Conservation (phyloP, 2,329 filamentous ascomycete genomes). For the Diaporthe ilicicola region DNA sequence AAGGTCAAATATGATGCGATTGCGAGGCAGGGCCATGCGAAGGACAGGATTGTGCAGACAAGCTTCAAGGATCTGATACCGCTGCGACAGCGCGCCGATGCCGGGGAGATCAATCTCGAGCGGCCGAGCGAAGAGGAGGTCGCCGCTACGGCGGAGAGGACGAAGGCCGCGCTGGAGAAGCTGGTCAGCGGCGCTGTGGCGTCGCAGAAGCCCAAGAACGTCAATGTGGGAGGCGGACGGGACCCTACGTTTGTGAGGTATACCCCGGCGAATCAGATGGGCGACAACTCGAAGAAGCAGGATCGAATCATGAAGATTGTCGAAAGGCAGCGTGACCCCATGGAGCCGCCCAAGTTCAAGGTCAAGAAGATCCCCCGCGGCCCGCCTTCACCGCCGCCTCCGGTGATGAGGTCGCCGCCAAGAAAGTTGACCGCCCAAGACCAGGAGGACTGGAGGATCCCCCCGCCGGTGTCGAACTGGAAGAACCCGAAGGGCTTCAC, state of each 20-base stretch:
- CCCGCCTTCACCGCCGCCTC: conserved; percentile 90
- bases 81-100: conserved; percentile 88
- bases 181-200: conserved; percentile 87
- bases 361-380: conserved; percentile 97
- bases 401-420: conserved; percentile 93
- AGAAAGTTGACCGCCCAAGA: conserved; percentile 96
- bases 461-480: conserved; percentile 94
- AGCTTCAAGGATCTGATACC: conserved; percentile 98
- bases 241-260: conserved; percentile 96
- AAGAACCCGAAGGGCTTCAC: conserved; percentile 99
- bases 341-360: conserved; percentile 98
- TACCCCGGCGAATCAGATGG: conserved; percentile 97
- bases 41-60: conserved; percentile 86
- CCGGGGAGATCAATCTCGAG: conserved; percentile 88
- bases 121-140: conserved; percentile 88
- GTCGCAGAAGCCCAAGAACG: conserved; percentile 94
- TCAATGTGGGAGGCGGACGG: conserved; percentile 80
- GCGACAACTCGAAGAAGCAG: conserved; percentile 83
- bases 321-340: conserved; percentile 89
- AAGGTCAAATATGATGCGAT: conserved; percentile 98
- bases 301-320: conserved; percentile 99
- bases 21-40: conserved; percentile 85
- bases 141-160: conserved; percentile 83
- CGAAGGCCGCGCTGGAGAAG: conserved; percentile 82
- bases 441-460: conserved; percentile 86